Percentiles rank a stretch among this genome's conserved stretches.
Conservation (phyloP, 352 stramenopile species). For the Globisporangium yorkense region DNA sequence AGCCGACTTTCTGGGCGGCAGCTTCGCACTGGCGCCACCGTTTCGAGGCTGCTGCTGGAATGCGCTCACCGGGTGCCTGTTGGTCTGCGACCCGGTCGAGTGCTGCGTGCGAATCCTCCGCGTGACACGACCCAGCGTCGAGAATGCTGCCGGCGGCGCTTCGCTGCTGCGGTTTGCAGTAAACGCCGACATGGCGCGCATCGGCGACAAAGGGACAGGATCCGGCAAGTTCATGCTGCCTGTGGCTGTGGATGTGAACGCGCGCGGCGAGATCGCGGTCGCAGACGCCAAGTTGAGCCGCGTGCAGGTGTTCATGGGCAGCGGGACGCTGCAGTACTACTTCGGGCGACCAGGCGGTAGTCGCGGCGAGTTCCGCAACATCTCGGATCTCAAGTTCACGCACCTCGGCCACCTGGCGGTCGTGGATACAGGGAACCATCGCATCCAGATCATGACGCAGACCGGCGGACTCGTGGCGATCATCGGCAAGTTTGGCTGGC, state of each 20-base stretch:
- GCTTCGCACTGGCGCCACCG: conserved; percentile 6
- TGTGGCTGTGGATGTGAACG: conserved; percentile 44
- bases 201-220: conserved; percentile 30
- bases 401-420: conserved; percentile 41
- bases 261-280: conserved; percentile 46
- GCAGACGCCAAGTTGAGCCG: conserved; percentile 47
- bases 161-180: conserved; percentile 9
- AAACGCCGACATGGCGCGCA: conserved; percentile 8
- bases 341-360: conserved; percentile 38
- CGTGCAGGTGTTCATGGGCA: conserved; percentile 52
- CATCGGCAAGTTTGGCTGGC: conserved; percentile 29
- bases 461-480: conserved; percentile 33
- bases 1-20: neutral
- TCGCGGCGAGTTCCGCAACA: conserved; percentile 39
- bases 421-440: conserved; percentile 51
- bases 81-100: conserved; percentile 35
- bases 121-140: neutral
- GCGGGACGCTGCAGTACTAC: conserved; percentile 31
- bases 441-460: conserved; percentile 43
- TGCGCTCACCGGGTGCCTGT: conserved; percentile 33
- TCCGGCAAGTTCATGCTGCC: conserved; percentile 45
- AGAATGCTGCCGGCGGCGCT: no score
- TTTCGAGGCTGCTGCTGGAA: conserved; percentile 48
- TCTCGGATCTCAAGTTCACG: conserved; percentile 51
- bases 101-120: conserved; percentile 33